Evolutionary conservation across 192 early-diverging fungal species (phyloP).

Genomic region (Backusella tuberculispora): DNA sequence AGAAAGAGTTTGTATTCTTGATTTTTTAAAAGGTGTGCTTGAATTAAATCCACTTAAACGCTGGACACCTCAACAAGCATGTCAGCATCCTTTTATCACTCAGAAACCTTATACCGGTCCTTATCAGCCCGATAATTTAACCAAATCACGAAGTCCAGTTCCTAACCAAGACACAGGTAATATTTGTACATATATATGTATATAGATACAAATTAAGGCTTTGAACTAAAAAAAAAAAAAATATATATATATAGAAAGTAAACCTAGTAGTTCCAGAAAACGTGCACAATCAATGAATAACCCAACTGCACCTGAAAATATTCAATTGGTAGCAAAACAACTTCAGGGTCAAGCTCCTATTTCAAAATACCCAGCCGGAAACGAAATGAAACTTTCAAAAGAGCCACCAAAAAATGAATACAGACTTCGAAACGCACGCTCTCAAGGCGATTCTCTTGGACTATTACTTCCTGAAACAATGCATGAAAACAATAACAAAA

Average conservation of each 20-base stretch:
- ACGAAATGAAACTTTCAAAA: neutral
- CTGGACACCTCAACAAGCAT: slow-evolving; percentile 96
- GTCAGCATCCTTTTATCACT: slow-evolving; percentile 94
- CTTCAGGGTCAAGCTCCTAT: slow-evolving; percentile 17
- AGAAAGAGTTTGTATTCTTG: slow-evolving; percentile 75
- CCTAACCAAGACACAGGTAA: neutral
- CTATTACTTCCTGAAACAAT: slow-evolving; percentile 20
- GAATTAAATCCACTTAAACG: slow-evolving; percentile 89
- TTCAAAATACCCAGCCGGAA: slow-evolving; percentile 6
- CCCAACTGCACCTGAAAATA: neutral
- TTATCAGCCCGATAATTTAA: slow-evolving; percentile 55
- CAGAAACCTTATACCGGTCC: slow-evolving; percentile 77
- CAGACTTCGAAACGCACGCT: slow-evolving; percentile 23
- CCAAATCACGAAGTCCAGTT: neutral
- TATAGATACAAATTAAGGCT: neutral
- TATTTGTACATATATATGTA: neutral
- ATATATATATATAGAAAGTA: neutral
- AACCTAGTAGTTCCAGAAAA: slow-evolving; percentile 1
- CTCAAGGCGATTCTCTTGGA: slow-evolving; percentile 29
- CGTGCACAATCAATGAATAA: slow-evolving; percentile 22
- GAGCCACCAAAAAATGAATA: slow-evolving; percentile 5
- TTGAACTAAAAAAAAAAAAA: neutral
- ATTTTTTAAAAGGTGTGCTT: slow-evolving; percentile 90
- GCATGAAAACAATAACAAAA: neutral
- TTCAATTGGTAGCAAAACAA: slow-evolving; percentile 14